Percentiles rank a stretch among this genome's conserved stretches.
These are phyloP conservation scores for Rutstroemia sp. DNA, from an alignment of 2,329 filamentous ascomycete species.

Conservation along the genomic window DNA sequence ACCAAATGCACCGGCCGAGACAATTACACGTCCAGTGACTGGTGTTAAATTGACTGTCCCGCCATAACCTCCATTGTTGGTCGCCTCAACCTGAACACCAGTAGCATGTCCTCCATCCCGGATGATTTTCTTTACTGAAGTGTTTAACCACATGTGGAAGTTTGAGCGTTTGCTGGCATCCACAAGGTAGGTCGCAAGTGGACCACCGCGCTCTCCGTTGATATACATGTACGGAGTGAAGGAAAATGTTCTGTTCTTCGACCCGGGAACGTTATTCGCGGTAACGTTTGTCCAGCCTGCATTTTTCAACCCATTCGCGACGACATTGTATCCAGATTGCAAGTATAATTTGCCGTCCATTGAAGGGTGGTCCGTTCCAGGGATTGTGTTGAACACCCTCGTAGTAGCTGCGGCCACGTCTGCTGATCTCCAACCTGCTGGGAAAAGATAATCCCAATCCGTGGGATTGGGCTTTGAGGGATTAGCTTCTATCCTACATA, in stretches of 20 bases:
- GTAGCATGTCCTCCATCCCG: slow-evolving; percentile 54
- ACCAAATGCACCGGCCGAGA: slow-evolving; percentile 63
- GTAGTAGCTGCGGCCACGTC: slow-evolving; percentile 54
- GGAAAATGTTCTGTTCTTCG: slow-evolving; percentile 59
- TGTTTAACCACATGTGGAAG: slow-evolving; percentile 61
- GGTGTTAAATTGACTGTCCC: slow-evolving; percentile 54
- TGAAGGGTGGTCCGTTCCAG: slow-evolving; percentile 59
- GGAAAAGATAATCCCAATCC: slow-evolving; percentile 70
- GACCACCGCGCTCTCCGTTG: slow-evolving; percentile 59
- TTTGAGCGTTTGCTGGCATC: slow-evolving; percentile 51
- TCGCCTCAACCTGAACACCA: slow-evolving; percentile 59
- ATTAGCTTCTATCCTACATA: slow-evolving; percentile 9
- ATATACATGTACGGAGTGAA: slow-evolving; percentile 62
- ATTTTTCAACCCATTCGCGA: slow-evolving; percentile 49
- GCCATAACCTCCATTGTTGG: slow-evolving; percentile 43
- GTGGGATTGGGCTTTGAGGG: slow-evolving; percentile 43
- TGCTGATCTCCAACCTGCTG: slow-evolving; percentile 58
- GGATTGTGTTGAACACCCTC: slow-evolving; percentile 61
- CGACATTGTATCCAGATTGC: slow-evolving; percentile 57
- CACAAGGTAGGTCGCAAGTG: slow-evolving; percentile 64
- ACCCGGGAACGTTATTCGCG: slow-evolving; percentile 47
- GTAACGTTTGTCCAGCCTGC: slow-evolving; percentile 57
- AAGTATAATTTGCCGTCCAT: slow-evolving; percentile 59
- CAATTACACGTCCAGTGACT: slow-evolving; percentile 55
- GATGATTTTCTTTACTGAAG: slow-evolving; percentile 59